Evolutionary conservation across 78 protist species (phyloP).

Genomic region (Dictyostelium discoideum): DNA sequence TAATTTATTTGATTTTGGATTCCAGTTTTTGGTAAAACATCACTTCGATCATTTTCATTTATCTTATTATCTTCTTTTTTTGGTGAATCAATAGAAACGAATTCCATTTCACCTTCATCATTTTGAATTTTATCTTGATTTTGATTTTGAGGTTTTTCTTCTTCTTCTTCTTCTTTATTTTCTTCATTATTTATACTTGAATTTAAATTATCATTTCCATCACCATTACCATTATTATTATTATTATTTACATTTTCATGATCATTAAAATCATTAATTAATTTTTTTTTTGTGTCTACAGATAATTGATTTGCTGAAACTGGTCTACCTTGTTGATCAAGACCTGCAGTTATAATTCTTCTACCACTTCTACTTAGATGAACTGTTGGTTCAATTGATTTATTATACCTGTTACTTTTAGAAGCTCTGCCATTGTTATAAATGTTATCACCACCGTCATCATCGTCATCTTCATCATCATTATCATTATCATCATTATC

Average conservation of each 20-base stretch:
- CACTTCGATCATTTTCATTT: neutral
- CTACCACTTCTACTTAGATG: conserved; percentile 40
- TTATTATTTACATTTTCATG: neutral
- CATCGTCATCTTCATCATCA: neutral
- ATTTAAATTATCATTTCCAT: neutral
- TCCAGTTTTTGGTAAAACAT: neutral
- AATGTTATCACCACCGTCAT: neutral
- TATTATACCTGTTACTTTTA: neutral
- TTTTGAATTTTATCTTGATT: neutral
- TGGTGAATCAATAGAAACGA: neutral
- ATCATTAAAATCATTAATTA: neutral
- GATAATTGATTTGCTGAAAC: neutral
- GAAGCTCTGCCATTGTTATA: neutral
- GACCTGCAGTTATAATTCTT: neutral
- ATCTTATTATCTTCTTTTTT: neutral
- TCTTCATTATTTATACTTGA: neutral
- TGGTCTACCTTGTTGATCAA: conserved; percentile 46
- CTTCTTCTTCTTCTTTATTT: neutral
- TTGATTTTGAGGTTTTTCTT: neutral
- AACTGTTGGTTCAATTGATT: neutral
- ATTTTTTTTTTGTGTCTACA: neutral
- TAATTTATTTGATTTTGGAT: too few species aligned
- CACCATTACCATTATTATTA: neutral
- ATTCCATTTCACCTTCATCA: neutral
- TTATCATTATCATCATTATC: neutral